Conservation (phyloP, 2,329 filamentous ascomycete genomes). For the Colletotrichum gigasporum region DNA sequence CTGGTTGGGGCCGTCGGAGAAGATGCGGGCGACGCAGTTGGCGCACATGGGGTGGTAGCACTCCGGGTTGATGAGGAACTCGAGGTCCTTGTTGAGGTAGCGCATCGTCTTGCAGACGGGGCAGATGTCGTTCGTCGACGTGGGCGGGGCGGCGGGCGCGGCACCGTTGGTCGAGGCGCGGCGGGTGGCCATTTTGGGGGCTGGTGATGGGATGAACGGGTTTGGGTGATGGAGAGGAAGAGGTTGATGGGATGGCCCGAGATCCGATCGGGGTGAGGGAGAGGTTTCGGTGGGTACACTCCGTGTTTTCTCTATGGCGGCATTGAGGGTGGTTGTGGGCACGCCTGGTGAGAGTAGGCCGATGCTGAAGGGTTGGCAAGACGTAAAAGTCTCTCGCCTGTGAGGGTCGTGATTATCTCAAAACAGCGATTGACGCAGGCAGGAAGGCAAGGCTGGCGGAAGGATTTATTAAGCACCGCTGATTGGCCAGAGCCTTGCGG, state of each 20-base stretch:
- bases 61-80: constrained; percentile 96
- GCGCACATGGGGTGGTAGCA: constrained; percentile 99
- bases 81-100: constrained; percentile 93
- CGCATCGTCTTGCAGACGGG: constrained; percentile 97
- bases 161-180: constrained; percentile 10
- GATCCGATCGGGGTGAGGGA: neutral
- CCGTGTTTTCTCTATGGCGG: too few species aligned
- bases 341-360: too few species aligned
- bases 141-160: constrained; percentile 35
- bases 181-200: constrained; percentile 15
- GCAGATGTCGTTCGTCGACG: constrained; percentile 75
- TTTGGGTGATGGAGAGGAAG: neutral
- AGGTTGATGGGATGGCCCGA: neutral
- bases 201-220: neutral
- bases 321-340: neutral
- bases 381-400: neutral
- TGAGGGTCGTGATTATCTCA: neutral
- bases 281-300: neutral
- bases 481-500: constrained; percentile 23
- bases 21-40: constrained; percentile 93
- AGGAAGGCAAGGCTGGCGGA: constrained; percentile 16
- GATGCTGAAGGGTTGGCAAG: too few species aligned
- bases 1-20: constrained; percentile 88
- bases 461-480: constrained; percentile 8
- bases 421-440: neutral